A percentile compares a stretch with the other conserved stretches of the same genome.
Conservation (phyloP, 345 rosid genomes). For the Salix dunnii region DNA sequence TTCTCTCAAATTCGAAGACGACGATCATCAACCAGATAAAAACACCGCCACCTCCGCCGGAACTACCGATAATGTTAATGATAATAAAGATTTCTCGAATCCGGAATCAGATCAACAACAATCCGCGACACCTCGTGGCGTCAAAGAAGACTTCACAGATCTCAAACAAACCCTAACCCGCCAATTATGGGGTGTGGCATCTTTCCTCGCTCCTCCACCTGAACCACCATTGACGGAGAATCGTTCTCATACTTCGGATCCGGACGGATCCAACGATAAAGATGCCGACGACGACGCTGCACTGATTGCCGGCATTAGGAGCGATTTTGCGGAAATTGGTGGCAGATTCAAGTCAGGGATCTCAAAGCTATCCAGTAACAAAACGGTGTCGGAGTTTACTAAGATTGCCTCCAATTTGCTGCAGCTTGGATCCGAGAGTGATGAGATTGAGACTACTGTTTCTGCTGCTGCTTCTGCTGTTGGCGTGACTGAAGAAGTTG, state of each 20-base stretch:
- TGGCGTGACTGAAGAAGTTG: constrained; percentile 81
- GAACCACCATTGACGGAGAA: constrained; percentile 24
- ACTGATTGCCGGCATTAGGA: constrained; percentile 51
- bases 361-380: constrained; percentile 56
- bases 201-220: constrained; percentile 79
- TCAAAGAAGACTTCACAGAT: constrained; percentile 81
- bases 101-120: constrained; percentile 18
- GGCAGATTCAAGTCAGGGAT: constrained; percentile 62
- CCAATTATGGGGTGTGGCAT: constrained; percentile 88
- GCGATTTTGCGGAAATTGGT: constrained; percentile 65
- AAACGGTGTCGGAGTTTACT: constrained; percentile 59
- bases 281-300: constrained; percentile 11
- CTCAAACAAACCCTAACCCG: constrained; percentile 69
- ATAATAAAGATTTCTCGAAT: background rate
- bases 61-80: background rate
- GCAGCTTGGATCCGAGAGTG: constrained; percentile 54
- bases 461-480: constrained; percentile 19
- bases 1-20: constrained; percentile 52
- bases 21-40: background rate
- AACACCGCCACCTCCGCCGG: background rate
- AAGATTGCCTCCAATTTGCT: constrained; percentile 58
- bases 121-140: constrained; percentile 50
- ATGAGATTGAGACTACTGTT: constrained; percentile 37
- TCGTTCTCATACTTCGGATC: background rate
- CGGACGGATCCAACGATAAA: constrained; percentile 16